Evolutionary conservation across 2,329 filamentous ascomycete species (phyloP).

Genomic region (Tolypocladium capitatum): DNA sequence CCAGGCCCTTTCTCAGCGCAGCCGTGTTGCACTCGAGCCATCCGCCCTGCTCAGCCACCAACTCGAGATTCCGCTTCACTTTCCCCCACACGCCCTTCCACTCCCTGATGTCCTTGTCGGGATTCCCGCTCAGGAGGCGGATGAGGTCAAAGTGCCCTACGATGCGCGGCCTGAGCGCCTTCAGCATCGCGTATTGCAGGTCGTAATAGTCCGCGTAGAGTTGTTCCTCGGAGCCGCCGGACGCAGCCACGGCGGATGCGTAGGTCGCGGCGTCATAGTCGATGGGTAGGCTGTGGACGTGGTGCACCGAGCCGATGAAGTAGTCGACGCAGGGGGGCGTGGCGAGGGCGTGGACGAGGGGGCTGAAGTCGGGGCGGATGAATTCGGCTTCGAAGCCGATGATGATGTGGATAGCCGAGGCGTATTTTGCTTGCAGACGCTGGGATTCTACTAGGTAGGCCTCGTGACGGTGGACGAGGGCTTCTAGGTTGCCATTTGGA

Average conservation of each 20-base stretch:
- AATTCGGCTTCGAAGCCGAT: slow-evolving; percentile 92
- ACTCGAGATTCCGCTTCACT: slow-evolving; percentile 60
- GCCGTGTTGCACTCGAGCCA: slow-evolving; percentile 84
- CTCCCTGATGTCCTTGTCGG: slow-evolving; percentile 43
- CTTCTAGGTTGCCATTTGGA: slow-evolving; percentile 32
- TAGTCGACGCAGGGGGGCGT: slow-evolving; percentile 60
- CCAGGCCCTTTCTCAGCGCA: slow-evolving; percentile 76
- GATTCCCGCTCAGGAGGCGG: slow-evolving; percentile 60
- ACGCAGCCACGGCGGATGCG: slow-evolving; percentile 25
- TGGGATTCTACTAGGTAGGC: slow-evolving; percentile 65
- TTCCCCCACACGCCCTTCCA: slow-evolving; percentile 59
- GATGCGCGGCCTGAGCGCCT: slow-evolving; percentile 55
- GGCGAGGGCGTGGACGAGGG: slow-evolving; percentile 47
- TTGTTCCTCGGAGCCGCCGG: slow-evolving; percentile 46
- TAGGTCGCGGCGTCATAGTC: slow-evolving; percentile 69
- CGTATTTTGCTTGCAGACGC: slow-evolving; percentile 59
- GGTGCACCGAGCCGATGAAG: slow-evolving; percentile 88
- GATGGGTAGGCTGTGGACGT: slow-evolving; percentile 75
- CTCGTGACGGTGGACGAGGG: slow-evolving; percentile 44
- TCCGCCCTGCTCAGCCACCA: slow-evolving; percentile 60
- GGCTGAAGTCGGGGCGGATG: slow-evolving; percentile 55
- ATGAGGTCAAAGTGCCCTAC: slow-evolving; percentile 94
- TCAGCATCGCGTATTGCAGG: slow-evolving; percentile 70
- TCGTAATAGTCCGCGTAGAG: slow-evolving; percentile 82
- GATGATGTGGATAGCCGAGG: slow-evolving; percentile 58